Evolutionary conservation across 306 rosid species (phyloP).

Genomic region (Cajanus cajan): DNA sequence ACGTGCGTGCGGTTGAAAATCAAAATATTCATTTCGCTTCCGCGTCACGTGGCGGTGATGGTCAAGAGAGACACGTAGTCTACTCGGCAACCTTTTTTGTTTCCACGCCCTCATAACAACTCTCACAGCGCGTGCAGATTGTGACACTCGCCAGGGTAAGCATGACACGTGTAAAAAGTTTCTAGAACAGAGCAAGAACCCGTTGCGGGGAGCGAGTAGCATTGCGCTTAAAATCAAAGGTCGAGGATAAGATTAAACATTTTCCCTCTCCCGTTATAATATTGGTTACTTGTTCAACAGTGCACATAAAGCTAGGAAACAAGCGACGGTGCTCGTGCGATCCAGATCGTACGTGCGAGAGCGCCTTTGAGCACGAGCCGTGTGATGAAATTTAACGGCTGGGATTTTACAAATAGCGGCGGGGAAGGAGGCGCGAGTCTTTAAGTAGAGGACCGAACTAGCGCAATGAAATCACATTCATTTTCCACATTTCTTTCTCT

Average conservation of each 20-base stretch:
- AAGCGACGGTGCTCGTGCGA: slow-evolving; percentile 2
- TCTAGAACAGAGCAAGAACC: background rate
- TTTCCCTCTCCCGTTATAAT: background rate
- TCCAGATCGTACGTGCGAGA: slow-evolving; percentile 25
- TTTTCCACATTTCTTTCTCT: background rate
- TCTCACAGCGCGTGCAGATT: background rate
- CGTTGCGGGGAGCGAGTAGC: background rate
- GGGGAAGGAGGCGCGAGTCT: slow-evolving; percentile 46
- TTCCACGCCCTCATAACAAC: background rate
- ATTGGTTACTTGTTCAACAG: background rate
- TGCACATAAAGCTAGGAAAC: background rate
- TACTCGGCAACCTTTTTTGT: background rate
- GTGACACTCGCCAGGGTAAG: background rate
- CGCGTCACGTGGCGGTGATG: background rate
- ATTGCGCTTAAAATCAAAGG: background rate
- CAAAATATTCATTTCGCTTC: background rate
- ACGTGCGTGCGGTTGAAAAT: background rate
- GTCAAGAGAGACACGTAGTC: slow-evolving; percentile 23
- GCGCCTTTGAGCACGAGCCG: background rate
- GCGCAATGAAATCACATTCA: background rate
- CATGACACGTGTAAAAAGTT: background rate
- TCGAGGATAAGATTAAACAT: background rate
- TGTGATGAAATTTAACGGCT: slow-evolving; percentile 25
- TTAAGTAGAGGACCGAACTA: slow-evolving; percentile 34
- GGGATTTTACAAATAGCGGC: slow-evolving; percentile 32